phyloP scores from a whole-genome alignment of 768 basidiomycete genomes.

The Floccularia luteovirens region DNA sequence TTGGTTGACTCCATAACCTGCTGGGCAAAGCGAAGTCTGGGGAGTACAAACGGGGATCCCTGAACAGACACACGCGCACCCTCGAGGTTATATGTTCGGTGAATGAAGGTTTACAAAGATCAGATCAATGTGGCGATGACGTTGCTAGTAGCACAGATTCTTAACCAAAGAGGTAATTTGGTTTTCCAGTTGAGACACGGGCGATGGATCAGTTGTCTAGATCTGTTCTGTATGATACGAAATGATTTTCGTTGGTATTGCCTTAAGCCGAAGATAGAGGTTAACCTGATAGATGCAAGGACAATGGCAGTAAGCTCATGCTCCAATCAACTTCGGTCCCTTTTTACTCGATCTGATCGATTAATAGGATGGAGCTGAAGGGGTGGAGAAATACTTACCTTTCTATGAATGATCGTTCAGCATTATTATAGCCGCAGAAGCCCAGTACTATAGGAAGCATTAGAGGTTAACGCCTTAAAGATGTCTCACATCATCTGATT shows the following conservation, averaged over 20 bases:
- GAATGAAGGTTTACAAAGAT: not conserved
- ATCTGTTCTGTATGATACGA: not conserved
- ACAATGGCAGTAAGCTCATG: not conserved
- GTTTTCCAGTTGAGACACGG: not conserved
- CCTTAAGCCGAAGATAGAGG: not conserved
- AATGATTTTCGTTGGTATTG: not conserved
- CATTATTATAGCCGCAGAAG: no score
- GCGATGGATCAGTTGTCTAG: not conserved
- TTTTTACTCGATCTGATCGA: no score
- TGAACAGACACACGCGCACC: not conserved
- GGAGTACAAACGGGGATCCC: not conserved
- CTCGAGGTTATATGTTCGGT: not conserved
- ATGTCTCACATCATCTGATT: no score
- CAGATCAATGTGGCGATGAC: slow-evolving; percentile 19
- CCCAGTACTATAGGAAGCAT: no score
- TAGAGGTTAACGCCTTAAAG: no score
- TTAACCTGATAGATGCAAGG: not conserved
- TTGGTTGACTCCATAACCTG: slow-evolving; percentile 4
- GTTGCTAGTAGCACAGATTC: slow-evolving; percentile 11
- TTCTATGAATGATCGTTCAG: no score
- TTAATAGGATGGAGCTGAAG: no score
- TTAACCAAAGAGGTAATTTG: not conserved
- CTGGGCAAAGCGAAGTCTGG: not conserved
- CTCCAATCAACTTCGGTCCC: not conserved
- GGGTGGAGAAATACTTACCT: no score